Conservation (phyloP, 208 protist genomes). For the Sergeia podlipaevii region DNA sequence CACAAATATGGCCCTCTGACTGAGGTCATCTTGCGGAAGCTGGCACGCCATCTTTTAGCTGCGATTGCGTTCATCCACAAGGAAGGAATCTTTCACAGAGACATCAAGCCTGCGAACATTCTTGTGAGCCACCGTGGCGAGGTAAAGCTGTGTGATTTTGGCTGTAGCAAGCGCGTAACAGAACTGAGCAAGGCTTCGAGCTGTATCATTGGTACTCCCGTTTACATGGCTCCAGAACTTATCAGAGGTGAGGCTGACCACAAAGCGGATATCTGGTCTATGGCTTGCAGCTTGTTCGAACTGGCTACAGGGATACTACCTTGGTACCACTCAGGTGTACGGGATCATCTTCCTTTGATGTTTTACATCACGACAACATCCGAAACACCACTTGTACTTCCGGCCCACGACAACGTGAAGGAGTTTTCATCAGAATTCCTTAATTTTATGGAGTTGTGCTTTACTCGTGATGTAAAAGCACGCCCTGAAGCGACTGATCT, state of each 20-base stretch:
- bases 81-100: slow-evolving; percentile 87
- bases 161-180: slow-evolving; percentile 85
- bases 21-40: slow-evolving; percentile 72
- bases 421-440: slow-evolving; percentile 79
- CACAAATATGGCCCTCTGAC: slow-evolving; percentile 78
- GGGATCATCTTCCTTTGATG: slow-evolving; percentile 80
- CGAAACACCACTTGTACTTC: slow-evolving; percentile 68
- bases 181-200: slow-evolving; percentile 78
- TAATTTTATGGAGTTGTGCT: slow-evolving; percentile 85
- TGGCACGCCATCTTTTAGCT: slow-evolving; percentile 60
- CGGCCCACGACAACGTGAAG: slow-evolving; percentile 28
- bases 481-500: slow-evolving; percentile 74
- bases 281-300: slow-evolving; percentile 88
- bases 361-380: slow-evolving; percentile 88
- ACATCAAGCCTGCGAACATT: slow-evolving; percentile 93
- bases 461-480: slow-evolving; percentile 58
- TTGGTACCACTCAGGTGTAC: slow-evolving; percentile 83
- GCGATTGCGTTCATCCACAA: slow-evolving; percentile 88
- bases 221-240: slow-evolving; percentile 90
- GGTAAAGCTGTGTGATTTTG: slow-evolving; percentile 92
- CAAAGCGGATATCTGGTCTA: slow-evolving; percentile 89
- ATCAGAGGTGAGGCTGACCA: slow-evolving; percentile 81
- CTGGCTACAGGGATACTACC: slow-evolving; percentile 72
- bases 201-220: slow-evolving; percentile 87
- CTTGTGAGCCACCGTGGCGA: slow-evolving; percentile 77